Evolutionary conservation across 1,284 basidiomycete species (phyloP).

Genomic region (Lignosus rhinocerotis): DNA sequence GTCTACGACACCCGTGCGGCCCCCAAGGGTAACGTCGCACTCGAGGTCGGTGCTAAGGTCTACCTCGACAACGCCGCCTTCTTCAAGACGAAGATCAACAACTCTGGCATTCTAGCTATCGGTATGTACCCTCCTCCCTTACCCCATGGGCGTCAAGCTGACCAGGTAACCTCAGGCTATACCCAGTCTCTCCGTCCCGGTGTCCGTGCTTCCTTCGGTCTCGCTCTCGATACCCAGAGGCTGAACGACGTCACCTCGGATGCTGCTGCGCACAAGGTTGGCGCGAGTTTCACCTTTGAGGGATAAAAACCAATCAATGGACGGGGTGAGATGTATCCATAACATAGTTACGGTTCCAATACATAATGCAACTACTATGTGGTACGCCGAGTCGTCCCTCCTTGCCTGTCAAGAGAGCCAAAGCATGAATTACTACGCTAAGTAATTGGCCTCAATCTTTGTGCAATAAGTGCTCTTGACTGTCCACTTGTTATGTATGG

Average conservation of each 20-base stretch:
- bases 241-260: constrained; percentile 68
- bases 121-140: constrained; percentile 42
- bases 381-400: neutral
- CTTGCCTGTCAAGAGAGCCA: neutral
- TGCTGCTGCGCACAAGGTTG: constrained; percentile 77
- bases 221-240: constrained; percentile 89
- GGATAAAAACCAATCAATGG: constrained; percentile 40
- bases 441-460: too few relatives aligned
- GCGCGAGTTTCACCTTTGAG: constrained; percentile 74
- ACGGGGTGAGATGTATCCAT: constrained; percentile 21
- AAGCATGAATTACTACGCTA: neutral
- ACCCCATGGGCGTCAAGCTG: neutral
- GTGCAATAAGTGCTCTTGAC: too few relatives aligned
- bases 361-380: constrained; percentile 20
- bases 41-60: constrained; percentile 98
- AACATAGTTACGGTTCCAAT: constrained; percentile 23
- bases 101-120: constrained; percentile 86
- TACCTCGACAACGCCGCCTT: constrained; percentile 90
- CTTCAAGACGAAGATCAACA: constrained; percentile 99
- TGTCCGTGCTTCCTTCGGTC: constrained; percentile 92
- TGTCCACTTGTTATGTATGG: too few relatives aligned
- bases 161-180: constrained; percentile 58
- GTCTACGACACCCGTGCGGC: constrained; percentile 95
- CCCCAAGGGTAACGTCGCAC: constrained; percentile 76
- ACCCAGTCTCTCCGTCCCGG: constrained; percentile 93